phyloP scores from a whole-genome alignment of 2,329 filamentous ascomycete species.

The Sphaceloma murrayae region DNA sequence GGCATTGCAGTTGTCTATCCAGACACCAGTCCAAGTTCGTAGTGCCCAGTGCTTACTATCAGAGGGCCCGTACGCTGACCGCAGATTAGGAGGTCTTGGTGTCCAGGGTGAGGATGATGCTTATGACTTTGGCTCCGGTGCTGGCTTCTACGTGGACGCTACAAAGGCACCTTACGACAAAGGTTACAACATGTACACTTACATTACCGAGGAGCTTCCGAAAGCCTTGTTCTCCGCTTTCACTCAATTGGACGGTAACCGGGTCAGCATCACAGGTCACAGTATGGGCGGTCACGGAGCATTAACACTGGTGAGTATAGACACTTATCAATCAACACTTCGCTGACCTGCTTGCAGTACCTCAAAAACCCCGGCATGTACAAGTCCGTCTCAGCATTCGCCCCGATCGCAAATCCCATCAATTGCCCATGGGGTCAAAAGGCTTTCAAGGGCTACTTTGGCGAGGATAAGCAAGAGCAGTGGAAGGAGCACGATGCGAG shows the following conservation, averaged over 20 bases:
- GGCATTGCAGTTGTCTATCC: constrained; percentile 91
- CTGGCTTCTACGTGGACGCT: constrained; percentile 91
- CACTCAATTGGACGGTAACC: constrained; percentile 55
- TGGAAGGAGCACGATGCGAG: constrained; percentile 92
- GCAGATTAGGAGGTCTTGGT: constrained; percentile 54
- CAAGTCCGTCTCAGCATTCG: constrained; percentile 79
- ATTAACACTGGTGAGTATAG: constrained; percentile 55
- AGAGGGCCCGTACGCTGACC: no score
- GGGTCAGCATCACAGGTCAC: constrained; percentile 83
- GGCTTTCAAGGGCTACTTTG: constrained; percentile 86
- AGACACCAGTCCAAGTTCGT: constrained; percentile 79
- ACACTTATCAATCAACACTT: no score
- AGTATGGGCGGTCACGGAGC: constrained; percentile 97
- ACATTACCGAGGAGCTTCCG: constrained; percentile 84
- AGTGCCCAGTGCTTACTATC: neutral
- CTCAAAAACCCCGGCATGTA: constrained; percentile 86
- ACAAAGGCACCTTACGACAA: constrained; percentile 61
- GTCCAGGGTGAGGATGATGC: constrained; percentile 76
- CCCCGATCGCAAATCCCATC: constrained; percentile 78
- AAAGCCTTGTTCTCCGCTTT: constrained; percentile 62
- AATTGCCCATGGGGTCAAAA: constrained; percentile 92
- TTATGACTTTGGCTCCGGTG: constrained; percentile 86
- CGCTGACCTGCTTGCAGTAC: constrained; percentile 44
- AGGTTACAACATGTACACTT: constrained; percentile 91
- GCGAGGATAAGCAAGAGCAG: constrained; percentile 57